phyloP scores from a whole-genome alignment of 495 filamentous ascomycete genomes.

The Neurospora africana region DNA sequence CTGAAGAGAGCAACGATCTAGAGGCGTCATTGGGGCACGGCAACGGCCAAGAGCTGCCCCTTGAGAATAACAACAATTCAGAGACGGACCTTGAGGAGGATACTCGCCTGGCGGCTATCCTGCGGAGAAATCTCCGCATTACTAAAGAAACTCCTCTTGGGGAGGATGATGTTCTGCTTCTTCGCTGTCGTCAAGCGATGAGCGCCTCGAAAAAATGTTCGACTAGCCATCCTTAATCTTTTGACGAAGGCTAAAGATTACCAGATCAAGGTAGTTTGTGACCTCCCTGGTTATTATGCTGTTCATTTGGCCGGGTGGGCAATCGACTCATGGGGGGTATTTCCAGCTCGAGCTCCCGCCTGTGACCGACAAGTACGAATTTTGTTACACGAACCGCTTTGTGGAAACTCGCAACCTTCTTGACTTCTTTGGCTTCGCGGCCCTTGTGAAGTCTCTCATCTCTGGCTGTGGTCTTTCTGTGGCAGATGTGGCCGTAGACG shows the following conservation, averaged over 20 bases:
- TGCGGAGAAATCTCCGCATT: background rate
- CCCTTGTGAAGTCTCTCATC: no score
- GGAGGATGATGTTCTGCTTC: background rate
- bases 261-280: background rate
- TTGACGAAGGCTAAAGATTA: background rate
- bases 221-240: background rate
- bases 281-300: background rate
- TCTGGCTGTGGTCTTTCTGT: background rate
- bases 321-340: background rate
- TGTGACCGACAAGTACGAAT: background rate
- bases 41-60: background rate
- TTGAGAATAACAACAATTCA: background rate
- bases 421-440: background rate
- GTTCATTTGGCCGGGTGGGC: background rate
- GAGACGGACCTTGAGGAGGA: background rate
- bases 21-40: background rate
- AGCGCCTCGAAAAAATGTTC: background rate
- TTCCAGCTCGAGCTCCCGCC: background rate
- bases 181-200: background rate
- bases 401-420: background rate
- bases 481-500: background rate
- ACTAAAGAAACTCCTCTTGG: background rate
- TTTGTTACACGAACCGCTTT: background rate
- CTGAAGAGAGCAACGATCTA: background rate
- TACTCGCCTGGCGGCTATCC: background rate